Evolutionary conservation across 345 rosid species (phyloP), one percentile per base, ranked within the genome.

Genomic region (Gossypioides kirkii): DNA sequence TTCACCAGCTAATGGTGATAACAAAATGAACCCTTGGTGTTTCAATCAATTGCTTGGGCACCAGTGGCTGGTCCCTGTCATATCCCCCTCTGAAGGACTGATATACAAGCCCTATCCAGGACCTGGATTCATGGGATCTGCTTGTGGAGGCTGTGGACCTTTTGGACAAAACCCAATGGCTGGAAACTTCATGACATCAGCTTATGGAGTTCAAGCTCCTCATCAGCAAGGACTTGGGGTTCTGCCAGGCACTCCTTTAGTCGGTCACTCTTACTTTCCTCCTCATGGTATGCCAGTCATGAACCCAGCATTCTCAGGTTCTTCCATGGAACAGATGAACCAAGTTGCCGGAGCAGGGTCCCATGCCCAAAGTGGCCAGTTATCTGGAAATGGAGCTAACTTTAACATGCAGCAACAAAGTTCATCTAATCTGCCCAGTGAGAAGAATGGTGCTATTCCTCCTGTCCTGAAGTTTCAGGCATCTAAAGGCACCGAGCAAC

Each of bases 11-110:
- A 58, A 74, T 53, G 42, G 79, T 38, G 84, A 80, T 63, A 14
- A 77, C 55, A 70, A 73, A 64, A 74, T 77, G 68, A 76, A 72
- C 46, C 79, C 81, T 56, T 86, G 86, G 89, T 73, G 78, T 79
- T 85, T 74, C 82, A 82, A 76, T 60, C 87, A 78, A 41, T 62
- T 83, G 41, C 68, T 80, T 17, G 77, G 89, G 76, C 87, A 90
- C 17, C 98, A 90, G 59, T 91, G 96, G 97, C 74, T 94, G 77
- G 67, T 92, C 74, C 98, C 98, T 61, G 83, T 94, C 11, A 89
- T 94, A 93, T 89, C 98, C 43, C 97, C 95, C 42, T 87, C 92
- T 0, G 97, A 94, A 80, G 98, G 97, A 65, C 90, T 92, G 22
- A 76, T 94, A 76, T 94, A 90, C 84, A 94, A 92, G 85, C 98